Evolutionary conservation across 208 protist species (phyloP), one percentile per base, ranked within the genome.

Genomic region (Porcisia hertigi): DNA sequence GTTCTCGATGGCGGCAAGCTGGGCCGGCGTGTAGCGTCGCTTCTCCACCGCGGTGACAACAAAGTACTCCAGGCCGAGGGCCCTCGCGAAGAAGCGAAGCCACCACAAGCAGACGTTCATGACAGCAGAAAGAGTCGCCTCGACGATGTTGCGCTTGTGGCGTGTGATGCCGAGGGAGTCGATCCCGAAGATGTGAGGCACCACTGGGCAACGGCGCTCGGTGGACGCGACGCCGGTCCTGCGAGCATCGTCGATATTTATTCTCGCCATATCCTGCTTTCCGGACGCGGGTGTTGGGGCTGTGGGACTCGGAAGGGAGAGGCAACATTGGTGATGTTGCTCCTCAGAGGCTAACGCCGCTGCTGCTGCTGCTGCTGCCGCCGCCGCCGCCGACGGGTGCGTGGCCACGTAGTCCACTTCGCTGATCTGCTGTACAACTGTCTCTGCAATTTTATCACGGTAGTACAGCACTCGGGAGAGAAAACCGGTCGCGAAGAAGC

Each of bases 401-500:
- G 52, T 25, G 23, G 52, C 14, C 7, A 83, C 69, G 59, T 71
- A 77, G 23, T 63, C 39, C 18, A 69, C 59, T 49, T 72, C 74
- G 54, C 76, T 54, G 55, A 73, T 55, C 54, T 87, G 76, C 67
- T 83, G 75, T 54, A 72, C 54, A 58, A 88, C 39, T 53, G 86
- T 81, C 76, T 82, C 76, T 11, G 63, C 66, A 60, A 73, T 80
- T 39, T 80, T 71, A 4, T 71, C 47, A 12, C 85, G 88, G 72
- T 76, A 82, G 54, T 77, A 70, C 36, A 90, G 66, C 62, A 88
- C 47, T 20, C 79, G 76, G 30, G 86, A 89, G 34, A 91, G 77
- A 67, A 87, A 89, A 23, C 83, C 71, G 25, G 85, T 86, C 43
- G 83, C 88, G 69, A 90, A 92, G 65, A 93, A 93, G 69, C 89